Percentiles rank a stretch among this genome's conserved stretches.
These are phyloP conservation scores for Acacia crassicarpa DNA, from an alignment of 306 rosid genomes.

Conservation along the genomic window DNA sequence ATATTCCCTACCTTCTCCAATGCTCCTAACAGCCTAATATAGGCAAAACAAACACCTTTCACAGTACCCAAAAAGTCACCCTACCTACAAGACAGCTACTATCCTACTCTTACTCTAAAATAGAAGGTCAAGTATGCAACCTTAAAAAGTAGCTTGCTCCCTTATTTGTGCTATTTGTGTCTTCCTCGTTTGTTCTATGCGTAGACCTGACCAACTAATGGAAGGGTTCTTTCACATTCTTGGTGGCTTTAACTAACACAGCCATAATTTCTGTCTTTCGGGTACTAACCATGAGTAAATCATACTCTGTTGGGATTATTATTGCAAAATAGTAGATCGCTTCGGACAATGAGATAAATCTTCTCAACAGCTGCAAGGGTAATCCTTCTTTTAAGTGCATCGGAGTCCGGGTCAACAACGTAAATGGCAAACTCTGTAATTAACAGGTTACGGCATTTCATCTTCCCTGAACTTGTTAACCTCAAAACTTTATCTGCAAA, in stretches of 20 bases:
- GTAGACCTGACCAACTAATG: too few relatives aligned
- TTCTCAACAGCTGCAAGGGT: conserved; percentile 67
- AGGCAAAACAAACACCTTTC: too few relatives aligned
- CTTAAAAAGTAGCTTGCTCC: too few relatives aligned
- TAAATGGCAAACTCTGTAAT: conserved; percentile 63
- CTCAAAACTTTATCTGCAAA: conserved; percentile 74
- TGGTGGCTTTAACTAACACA: conserved; percentile 56
- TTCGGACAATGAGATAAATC: conserved; percentile 67
- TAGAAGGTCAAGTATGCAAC: too few relatives aligned
- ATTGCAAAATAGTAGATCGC: conserved; percentile 65
- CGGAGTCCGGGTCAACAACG: conserved; percentile 63
- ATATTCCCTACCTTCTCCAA: too few relatives aligned
- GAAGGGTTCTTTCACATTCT: too few relatives aligned
- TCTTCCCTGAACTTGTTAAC: conserved; percentile 75
- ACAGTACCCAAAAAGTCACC: too few relatives aligned
- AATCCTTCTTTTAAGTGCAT: conserved; percentile 72
- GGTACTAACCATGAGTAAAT: conserved; percentile 76
- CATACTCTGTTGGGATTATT: conserved; percentile 66
- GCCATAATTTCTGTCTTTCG: conserved; percentile 77
- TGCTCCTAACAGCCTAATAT: too few relatives aligned
- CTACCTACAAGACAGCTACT: too few relatives aligned
- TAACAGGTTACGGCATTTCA: conserved; percentile 63
- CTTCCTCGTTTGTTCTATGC: too few relatives aligned
- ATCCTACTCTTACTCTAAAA: too few relatives aligned
- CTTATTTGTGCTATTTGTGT: too few relatives aligned